These are phyloP conservation scores for Chrysoporthe austroafricana DNA, from an alignment of 2,329 filamentous ascomycete species.

Conservation along the genomic window DNA sequence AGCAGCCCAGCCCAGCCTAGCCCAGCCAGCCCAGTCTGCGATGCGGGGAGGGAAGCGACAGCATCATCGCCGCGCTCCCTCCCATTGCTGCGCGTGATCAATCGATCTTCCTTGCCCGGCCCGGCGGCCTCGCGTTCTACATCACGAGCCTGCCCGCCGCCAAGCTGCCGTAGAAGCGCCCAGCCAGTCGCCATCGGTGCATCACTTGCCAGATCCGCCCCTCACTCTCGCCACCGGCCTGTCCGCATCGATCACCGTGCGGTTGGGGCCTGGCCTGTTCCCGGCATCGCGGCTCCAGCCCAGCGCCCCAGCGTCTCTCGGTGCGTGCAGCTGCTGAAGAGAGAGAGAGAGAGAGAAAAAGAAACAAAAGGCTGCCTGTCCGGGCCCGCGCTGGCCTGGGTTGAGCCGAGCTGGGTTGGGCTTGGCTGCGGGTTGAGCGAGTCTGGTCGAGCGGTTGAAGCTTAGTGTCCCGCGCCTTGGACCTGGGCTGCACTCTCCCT, in stretches of 20 bases:
- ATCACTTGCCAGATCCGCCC: background rate
- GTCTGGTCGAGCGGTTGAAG: slow-evolving; percentile 21
- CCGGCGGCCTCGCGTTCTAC: background rate
- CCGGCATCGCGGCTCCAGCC: background rate
- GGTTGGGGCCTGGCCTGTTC: background rate
- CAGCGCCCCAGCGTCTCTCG: background rate
- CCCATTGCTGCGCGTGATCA: background rate
- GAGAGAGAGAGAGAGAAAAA: too few relatives aligned
- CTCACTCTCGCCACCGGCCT: background rate
- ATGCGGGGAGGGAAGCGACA: background rate
- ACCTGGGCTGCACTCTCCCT: slow-evolving; percentile 18
- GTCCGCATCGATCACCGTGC: background rate
- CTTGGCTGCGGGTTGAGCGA: slow-evolving; percentile 23
- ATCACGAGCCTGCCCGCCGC: background rate
- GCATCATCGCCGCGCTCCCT: background rate
- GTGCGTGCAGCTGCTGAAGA: background rate
- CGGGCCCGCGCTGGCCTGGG: background rate
- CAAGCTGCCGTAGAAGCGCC: background rate
- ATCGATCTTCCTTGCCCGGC: background rate
- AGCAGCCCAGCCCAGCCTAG: background rate
- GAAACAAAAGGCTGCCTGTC: background rate
- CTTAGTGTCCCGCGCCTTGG: slow-evolving; percentile 19
- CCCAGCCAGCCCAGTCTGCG: background rate
- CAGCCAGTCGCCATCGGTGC: background rate
- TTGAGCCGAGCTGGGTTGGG: background rate